Base-by-base conservation (phyloP, 2,329 filamentous ascomycete species). In the Hypoxylon sp. region DNA sequence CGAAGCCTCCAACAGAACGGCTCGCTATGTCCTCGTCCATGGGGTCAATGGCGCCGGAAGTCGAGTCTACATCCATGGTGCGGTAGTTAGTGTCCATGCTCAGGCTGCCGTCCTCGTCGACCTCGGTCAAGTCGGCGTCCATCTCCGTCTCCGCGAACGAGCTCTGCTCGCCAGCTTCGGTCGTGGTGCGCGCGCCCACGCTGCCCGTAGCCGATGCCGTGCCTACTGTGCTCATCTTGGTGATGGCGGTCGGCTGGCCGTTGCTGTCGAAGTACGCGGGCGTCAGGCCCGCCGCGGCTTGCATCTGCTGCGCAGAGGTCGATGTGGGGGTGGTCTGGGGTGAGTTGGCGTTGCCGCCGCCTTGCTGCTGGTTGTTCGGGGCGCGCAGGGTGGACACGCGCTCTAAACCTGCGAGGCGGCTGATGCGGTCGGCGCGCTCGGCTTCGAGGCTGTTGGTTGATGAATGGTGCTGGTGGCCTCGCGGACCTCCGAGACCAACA, bases 381-480 rank as follows among this genome's bases (percentile, higher is more conserved):
- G 87, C 83, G 66, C 92, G 89, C 44, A 91, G 85, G n/a, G 93
- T 92, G 14, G 91, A 90, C 61, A 97, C 90, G 60, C 92, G 89
- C 78, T 97, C 93, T 36, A 97, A 87, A n/a, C 95, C 95, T 11
- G 94, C 92, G 20, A 97, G 89, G 52, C 95, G 93, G 44, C 93
- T 97, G 79, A 98, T 97, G 74, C 95, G 93, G 79, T 97, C 94
- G 68, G 93, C 93, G 71, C 94, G 93, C 79, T 97, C 94, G 68
- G 93, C 93, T 74, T 97, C 94, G 65, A 96, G 89, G 73, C 91
- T 95, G 70, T 87, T 91, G 56, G 87, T 87, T 18, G 89, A 91
- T 5, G 87, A 79, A 70, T 85, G 81, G 72, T 86, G 83, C 73
- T 88, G 79, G 77, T 89, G 81, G 72, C 86, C 82, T 52, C 88